These are phyloP conservation scores for Trichoderma endophyticum DNA, from an alignment of 2,329 filamentous ascomycete genomes.

Conservation along the genomic window DNA sequence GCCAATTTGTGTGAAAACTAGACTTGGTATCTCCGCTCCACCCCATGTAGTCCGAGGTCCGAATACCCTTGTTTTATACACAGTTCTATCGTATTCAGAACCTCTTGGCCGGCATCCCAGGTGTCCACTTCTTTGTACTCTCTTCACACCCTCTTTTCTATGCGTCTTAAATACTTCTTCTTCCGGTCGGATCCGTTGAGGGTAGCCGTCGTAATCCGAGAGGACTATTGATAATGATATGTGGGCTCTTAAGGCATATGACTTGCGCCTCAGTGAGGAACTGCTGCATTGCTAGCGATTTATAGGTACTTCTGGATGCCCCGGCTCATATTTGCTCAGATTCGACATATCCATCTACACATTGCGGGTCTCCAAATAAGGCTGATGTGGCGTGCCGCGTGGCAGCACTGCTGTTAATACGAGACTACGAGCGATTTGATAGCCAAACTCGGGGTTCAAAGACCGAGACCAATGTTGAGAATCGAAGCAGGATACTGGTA, in stretches of 20 bases:
- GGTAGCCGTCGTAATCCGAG: conserved; percentile 4
- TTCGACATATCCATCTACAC: not conserved
- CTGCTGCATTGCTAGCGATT: not conserved
- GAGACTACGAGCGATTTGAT: not conserved
- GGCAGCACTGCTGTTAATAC: not conserved
- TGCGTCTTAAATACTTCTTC: not conserved
- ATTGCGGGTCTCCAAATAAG: not conserved
- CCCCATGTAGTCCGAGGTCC: not conserved
- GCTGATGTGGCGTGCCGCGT: not conserved
- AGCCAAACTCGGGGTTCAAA: not conserved
- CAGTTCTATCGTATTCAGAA: not conserved
- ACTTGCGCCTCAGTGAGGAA: not conserved
- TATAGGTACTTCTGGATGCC: conserved; percentile 6
- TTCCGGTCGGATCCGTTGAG: not conserved
- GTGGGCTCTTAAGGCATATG: not conserved
- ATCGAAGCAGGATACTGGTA: conserved; percentile 16
- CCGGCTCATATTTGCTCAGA: not conserved
- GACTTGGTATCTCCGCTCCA: not conserved
- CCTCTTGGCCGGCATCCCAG: not conserved
- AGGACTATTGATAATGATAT: not conserved
- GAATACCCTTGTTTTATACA: not conserved
- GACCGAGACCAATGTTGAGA: conserved; percentile 7
- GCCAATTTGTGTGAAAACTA: not conserved
- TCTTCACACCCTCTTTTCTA: conserved; percentile 2
- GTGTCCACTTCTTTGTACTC: not conserved